Evolutionary conservation across 345 rosid species (phyloP), one percentile per base, ranked within the genome.

Genomic region (Erucastrum elatum): DNA sequence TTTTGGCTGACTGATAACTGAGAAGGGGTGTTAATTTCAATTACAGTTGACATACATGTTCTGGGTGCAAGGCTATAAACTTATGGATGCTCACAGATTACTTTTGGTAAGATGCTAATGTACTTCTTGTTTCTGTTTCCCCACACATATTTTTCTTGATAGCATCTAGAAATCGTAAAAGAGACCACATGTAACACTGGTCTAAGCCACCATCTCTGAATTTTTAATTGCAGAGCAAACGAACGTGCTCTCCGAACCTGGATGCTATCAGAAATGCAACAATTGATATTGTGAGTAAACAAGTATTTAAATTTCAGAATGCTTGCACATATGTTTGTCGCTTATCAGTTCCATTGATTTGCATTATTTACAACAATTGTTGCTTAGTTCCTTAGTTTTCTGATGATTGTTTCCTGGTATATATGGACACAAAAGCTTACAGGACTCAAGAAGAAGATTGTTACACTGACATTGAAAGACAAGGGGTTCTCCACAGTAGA

Each of bases 21-120:
- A 71, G 62, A 66, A 35, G 2, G 2, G 46, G 10, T 67, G 46
- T 67, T 10, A 66, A 41, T 64, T 62, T 80, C 64, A 59, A 81
- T 77, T 76, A 56, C 97, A 94, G 97, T 61, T 92, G 87, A 90
- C 98, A 46, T 91, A 88, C 88, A 90, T 94, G 98, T 92, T 90
- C 83, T 94, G 98, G 98, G 87, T 92, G 84, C 94, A 81, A 80
- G 97, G 91, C 74, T 92, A 92, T 85, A 90, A 87, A 87, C 96
- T 94, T 25, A 86, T 70, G 66, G 91, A 92, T 21, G 98, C 97
- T 67, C 86, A 87, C 81, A 86, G 65, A 65, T 60, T 90, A 75
- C 91, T 94, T 62, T 84, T 86, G 94, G 98, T 94, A 92, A 88
- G 70, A 78, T 53, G 29, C 66, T 25, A 39, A 37, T 78, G 25